Evolutionary conservation across 78 protist species (phyloP), one percentile per base, ranked within the genome.

Genomic region (Isochrysis galbana): DNA sequence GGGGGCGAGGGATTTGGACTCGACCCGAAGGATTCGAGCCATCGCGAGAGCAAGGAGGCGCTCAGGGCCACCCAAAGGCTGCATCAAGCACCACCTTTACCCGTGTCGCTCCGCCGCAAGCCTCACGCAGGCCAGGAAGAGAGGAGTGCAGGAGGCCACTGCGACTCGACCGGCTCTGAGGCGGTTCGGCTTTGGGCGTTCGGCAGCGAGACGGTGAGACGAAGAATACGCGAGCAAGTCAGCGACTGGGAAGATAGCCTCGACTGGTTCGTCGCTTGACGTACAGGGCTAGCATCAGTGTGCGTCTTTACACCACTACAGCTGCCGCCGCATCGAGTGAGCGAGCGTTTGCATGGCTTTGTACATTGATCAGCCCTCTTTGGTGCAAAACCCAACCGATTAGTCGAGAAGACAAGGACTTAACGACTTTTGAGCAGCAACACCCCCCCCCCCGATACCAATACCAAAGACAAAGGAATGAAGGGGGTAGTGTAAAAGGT

Each of bases 211-310:
- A 88, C 54, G 54, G 77, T 26, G 21, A 26, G 91, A 11, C 34
- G 7, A 19, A 44, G 36, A 34, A 82, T 41, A 34, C 41, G 82
- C 17, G 44, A 25, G n/a, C 39, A 11, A 3, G n/a, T 88, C 34
- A 25, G 61, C 29, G 82, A 88, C 34, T 88, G 78, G 83, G 91
- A 88, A 42, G 54, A 29, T 1, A 39, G 21, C 14, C 42, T 32
- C 5, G 91, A 88, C 36, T 88, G 91, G 91, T 88, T 88, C 51
- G 91, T 67, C 36, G 91, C 91, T 0, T 88, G 74, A 61, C n/a
- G n/a, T n/a, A n/a, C n/a, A n/a, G n/a, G n/a, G n/a, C n/a, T n/a
- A n/a, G n/a, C n/a, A n/a, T n/a, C n/a, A n/a, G n/a, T n/a, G n/a
- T n/a, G n/a, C n/a, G n/a, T n/a, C n/a, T n/a, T n/a, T n/a, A n/a